Conservation (phyloP, 257 asterid genomes). For the Solanum peruvianum region DNA sequence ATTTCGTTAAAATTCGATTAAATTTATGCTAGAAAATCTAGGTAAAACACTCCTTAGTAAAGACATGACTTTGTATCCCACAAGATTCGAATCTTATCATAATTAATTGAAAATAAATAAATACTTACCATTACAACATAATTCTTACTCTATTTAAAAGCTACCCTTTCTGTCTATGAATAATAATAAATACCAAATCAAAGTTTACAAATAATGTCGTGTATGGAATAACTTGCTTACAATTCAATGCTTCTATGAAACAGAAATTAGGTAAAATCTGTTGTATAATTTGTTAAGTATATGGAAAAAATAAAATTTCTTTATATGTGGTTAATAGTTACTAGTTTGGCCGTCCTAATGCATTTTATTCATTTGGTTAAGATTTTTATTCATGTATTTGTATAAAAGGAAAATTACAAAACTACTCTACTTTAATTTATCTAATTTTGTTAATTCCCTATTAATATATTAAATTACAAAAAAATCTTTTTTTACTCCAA, state of each 20-base stretch:
- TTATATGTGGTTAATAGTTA: background rate
- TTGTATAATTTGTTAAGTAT: background rate
- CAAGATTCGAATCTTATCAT: background rate
- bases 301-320: background rate
- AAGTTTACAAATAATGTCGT: background rate
- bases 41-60: background rate
- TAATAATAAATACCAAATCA: background rate
- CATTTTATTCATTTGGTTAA: background rate
- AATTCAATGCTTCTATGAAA: background rate
- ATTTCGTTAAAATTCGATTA: background rate
- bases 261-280: background rate
- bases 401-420: too few species aligned
- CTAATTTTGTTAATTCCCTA: fast-evolving
- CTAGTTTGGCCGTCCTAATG: background rate
- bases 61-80: background rate
- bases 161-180: background rate
- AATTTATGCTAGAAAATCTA: background rate
- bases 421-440: too few species aligned
- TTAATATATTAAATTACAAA: too few species aligned
- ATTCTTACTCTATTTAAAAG: background rate
- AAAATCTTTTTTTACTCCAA: too few species aligned
- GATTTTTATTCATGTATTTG: too few species aligned
- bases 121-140: background rate
- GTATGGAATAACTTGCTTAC: background rate
- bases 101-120: background rate